phyloP scores from a whole-genome alignment of 164 flowering plant genomes.

The Houttuynia cordata region DNA sequence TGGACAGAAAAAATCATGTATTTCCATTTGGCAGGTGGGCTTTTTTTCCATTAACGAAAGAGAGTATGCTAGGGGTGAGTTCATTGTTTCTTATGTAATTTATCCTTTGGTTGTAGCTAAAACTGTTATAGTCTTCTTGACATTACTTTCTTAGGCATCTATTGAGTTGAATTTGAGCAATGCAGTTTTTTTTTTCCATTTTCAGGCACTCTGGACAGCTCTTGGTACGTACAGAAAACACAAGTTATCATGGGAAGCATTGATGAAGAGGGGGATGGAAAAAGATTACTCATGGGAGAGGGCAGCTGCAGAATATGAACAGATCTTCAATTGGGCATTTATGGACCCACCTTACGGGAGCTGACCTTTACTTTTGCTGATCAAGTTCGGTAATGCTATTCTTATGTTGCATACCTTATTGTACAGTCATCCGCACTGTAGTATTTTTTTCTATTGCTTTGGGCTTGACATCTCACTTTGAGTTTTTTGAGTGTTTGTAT shows the following conservation, averaged over 20 bases:
- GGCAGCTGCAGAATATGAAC: slow-evolving; percentile 77
- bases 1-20: too few species aligned
- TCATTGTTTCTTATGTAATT: not conserved
- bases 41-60: slow-evolving; percentile 68
- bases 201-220: slow-evolving; percentile 60
- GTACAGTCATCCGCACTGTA: too few species aligned
- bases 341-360: too few species aligned
- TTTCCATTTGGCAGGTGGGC: slow-evolving; percentile 79
- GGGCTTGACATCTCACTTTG: too few species aligned
- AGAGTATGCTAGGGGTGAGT: slow-evolving; percentile 71
- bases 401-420: too few species aligned
- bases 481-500: too few species aligned
- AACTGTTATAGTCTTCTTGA: not conserved
- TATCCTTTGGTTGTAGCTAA: not conserved
- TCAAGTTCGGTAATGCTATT: too few species aligned
- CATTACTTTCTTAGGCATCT: slow-evolving; percentile 1
- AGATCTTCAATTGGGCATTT: too few species aligned
- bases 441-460: too few species aligned
- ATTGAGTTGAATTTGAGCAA: too few species aligned
- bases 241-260: slow-evolving; percentile 72
- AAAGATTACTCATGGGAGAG: slow-evolving; percentile 72
- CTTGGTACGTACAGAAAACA: slow-evolving; percentile 53
- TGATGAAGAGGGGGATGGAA: slow-evolving; percentile 87
- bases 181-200: not conserved
- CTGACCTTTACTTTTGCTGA: not conserved